A percentile compares a stretch with the other conserved stretches of the same genome.
These are phyloP conservation scores for Geosmithia flava DNA, from an alignment of 2,329 filamentous ascomycete genomes.

Conservation along the genomic window DNA sequence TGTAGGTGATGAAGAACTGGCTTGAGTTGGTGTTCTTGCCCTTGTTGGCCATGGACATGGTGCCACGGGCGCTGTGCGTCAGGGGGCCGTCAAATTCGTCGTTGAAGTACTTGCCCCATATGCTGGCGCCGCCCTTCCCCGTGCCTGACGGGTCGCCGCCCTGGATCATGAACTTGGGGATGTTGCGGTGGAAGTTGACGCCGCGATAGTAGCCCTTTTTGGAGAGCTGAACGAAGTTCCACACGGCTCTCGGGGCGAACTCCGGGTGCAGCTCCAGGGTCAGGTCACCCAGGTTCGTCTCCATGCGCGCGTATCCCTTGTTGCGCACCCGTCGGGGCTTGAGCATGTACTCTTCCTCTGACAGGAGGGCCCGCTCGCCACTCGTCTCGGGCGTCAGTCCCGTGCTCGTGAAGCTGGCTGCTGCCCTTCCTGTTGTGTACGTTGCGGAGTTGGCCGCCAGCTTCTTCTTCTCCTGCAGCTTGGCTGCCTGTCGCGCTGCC, in stretches of 20 bases:
- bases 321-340: slow-evolving; percentile 78
- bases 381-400: slow-evolving; percentile 88
- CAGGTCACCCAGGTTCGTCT: slow-evolving; percentile 73
- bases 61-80: slow-evolving; percentile 69
- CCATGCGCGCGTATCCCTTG: slow-evolving; percentile 84
- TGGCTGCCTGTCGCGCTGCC: slow-evolving; percentile 4
- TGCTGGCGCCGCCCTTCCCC: slow-evolving; percentile 75
- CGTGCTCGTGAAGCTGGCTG: slow-evolving; percentile 90
- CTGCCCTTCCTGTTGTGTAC: slow-evolving; percentile 83
- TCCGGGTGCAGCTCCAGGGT: slow-evolving; percentile 88
- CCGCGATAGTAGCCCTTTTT: slow-evolving; percentile 83
- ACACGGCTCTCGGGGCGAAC: slow-evolving; percentile 82
- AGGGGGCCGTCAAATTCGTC: slow-evolving; percentile 88
- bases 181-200: slow-evolving; percentile 84
- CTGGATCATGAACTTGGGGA: slow-evolving; percentile 95
- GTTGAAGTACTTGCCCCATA: slow-evolving; percentile 90
- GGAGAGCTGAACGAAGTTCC: slow-evolving; percentile 86
- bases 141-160: slow-evolving; percentile 90
- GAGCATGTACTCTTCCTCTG: slow-evolving; percentile 94
- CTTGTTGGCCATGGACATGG: slow-evolving; percentile 91
- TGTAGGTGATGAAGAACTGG: slow-evolving; percentile 92
- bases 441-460: slow-evolving; percentile 72
- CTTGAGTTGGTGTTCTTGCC: slow-evolving; percentile 95
- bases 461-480: slow-evolving; percentile 40
- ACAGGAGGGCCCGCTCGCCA: slow-evolving; percentile 71